These are phyloP conservation scores for Coniosporium tulheliwenetii DNA, from an alignment of 2,329 filamentous ascomycete species.

Conservation along the genomic window DNA sequence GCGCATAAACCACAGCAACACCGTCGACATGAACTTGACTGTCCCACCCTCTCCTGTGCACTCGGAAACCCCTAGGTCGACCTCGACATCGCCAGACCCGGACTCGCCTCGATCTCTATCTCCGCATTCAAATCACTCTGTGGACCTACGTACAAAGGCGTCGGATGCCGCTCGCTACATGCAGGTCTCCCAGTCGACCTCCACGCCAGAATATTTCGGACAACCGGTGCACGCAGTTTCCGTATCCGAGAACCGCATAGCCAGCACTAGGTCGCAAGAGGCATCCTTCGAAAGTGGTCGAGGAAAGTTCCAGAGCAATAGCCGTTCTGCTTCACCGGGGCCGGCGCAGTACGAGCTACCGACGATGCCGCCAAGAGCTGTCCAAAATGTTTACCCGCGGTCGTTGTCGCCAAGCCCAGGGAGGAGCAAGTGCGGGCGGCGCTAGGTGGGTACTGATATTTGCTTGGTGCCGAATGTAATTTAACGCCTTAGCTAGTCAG, in stretches of 20 bases:
- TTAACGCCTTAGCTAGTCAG: too few species aligned
- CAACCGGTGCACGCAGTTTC: background rate
- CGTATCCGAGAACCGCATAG: too few species aligned
- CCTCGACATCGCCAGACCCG: background rate
- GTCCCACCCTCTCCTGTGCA: conserved; percentile 16
- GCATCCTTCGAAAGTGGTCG: too few species aligned
- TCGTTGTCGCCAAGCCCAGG: background rate
- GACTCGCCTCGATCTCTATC: conserved; percentile 11
- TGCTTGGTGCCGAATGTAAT: too few species aligned
- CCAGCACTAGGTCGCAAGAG: too few species aligned
- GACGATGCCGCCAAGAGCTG: too few species aligned
- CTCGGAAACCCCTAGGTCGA: conserved; percentile 6
- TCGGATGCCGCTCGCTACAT: conserved; percentile 12
- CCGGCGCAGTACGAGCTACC: too few species aligned
- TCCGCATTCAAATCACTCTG: conserved; percentile 10
- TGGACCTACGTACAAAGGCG: background rate
- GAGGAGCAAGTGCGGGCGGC: background rate
- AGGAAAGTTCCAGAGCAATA: too few species aligned
- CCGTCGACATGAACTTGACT: conserved; percentile 18
- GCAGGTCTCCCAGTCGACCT: conserved; percentile 9
- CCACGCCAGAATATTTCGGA: conserved; percentile 8
- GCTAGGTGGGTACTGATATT: background rate
- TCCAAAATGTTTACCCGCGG: too few species aligned
- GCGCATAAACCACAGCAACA: conserved; percentile 11
- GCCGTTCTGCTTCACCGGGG: too few species aligned